phyloP scores from a whole-genome alignment of 116 monocot genomes.

The Papilionanthe hybrid region DNA sequence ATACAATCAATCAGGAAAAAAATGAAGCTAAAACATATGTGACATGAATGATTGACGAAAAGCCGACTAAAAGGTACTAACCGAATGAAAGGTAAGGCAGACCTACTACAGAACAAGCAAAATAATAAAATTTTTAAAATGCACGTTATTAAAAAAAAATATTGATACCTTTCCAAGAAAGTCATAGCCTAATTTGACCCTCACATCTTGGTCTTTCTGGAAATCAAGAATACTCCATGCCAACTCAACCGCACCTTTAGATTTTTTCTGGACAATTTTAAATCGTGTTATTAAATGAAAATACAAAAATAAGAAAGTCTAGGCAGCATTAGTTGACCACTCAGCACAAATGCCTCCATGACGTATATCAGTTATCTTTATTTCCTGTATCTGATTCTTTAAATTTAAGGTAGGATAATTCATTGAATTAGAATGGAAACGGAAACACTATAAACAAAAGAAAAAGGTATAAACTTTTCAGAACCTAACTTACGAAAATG shows the following conservation, averaged over 20 bases:
- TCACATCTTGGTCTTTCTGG: constrained; percentile 79
- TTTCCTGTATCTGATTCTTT: not conserved
- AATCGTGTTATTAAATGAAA: not conserved
- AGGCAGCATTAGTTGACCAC: not conserved
- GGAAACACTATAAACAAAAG: not conserved
- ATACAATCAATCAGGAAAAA: not conserved
- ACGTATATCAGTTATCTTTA: not conserved
- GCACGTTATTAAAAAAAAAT: not conserved
- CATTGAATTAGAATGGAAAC: not conserved
- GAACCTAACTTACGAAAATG: not conserved
- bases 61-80: not conserved
- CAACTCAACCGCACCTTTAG: constrained; percentile 59
- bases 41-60: not conserved
- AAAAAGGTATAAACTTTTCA: not conserved
- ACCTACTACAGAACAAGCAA: not conserved
- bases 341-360: not conserved
- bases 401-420: not conserved
- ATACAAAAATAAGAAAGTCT: not conserved
- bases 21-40: not conserved
- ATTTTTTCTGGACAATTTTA: constrained; percentile 27
- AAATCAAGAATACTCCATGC: constrained; percentile 73
- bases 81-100: not conserved
- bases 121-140: not conserved
- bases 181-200: constrained; percentile 78
- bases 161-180: constrained; percentile 50